Evolutionary conservation across 2,329 filamentous ascomycete genomes (phyloP).

Genomic region (Ceratocystis huliohia): DNA sequence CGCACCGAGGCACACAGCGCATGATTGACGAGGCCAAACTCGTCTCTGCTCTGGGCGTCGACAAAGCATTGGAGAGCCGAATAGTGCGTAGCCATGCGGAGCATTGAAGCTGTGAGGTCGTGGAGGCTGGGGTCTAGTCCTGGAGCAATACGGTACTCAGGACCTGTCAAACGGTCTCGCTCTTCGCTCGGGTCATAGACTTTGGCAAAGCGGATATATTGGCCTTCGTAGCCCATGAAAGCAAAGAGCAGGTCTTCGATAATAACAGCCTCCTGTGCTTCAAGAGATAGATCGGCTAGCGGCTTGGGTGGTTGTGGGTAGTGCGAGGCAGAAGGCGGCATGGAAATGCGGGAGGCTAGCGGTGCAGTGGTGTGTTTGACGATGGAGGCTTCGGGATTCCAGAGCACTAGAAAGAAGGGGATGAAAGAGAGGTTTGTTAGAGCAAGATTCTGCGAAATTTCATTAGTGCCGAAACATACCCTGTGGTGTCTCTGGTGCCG

Average conservation of each 20-base stretch:
- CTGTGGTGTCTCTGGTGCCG: conserved; percentile 37
- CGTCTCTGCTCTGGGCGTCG: conserved; percentile 82
- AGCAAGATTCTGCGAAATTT: neutral
- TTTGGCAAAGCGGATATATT: conserved; percentile 79
- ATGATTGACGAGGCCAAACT: conserved; percentile 91
- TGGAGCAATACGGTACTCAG: conserved; percentile 62
- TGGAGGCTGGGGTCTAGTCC: conserved; percentile 84
- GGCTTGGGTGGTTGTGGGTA: conserved; percentile 54
- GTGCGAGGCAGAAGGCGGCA: conserved; percentile 60
- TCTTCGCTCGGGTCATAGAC: conserved; percentile 74
- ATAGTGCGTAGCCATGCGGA: conserved; percentile 91
- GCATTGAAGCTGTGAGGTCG: conserved; percentile 75
- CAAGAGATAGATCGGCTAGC: conserved; percentile 58
- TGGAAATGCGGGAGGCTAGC: conserved; percentile 50
- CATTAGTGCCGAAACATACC: conserved; percentile 29
- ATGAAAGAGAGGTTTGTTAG: neutral
- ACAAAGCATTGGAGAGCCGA: conserved; percentile 83
- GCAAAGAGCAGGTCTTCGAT: conserved; percentile 86
- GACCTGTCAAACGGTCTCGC: conserved; percentile 74
- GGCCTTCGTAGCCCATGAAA: conserved; percentile 97
- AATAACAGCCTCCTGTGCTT: conserved; percentile 74
- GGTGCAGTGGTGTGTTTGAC: conserved; percentile 57
- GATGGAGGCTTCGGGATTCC: conserved; percentile 70
- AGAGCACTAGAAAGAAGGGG: conserved; percentile 34
- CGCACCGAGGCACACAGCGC: conserved; percentile 90